Percentiles rank a stretch among this genome's conserved stretches.
Conservation (phyloP, 139 green algal species). For the Coccomyxa sp. region DNA sequence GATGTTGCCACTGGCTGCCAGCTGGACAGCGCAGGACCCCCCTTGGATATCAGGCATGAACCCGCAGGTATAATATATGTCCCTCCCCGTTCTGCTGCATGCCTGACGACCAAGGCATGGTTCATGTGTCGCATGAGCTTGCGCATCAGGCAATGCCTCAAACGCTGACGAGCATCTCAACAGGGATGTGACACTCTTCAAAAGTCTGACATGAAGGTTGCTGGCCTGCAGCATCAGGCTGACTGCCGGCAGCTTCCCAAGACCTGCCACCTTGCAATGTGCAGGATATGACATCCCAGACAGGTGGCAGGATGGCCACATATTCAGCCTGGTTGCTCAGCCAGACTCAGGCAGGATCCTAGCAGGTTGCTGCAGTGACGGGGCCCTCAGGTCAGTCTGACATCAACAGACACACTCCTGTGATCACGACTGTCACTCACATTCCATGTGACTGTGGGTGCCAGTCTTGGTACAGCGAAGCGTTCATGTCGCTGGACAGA, state of each 20-base stretch:
- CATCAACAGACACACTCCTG: no score
- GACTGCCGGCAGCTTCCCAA: not conserved
- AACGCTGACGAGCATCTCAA: not conserved
- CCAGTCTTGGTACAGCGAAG: not conserved
- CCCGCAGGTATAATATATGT: not conserved
- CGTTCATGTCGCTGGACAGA: not conserved
- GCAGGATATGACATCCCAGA: not conserved
- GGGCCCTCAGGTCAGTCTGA: constrained; percentile 14
- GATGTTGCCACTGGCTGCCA: not conserved
- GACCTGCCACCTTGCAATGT: not conserved
- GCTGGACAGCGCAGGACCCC: not conserved
- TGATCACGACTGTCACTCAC: not conserved
- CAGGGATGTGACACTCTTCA: not conserved
- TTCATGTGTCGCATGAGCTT: no score
- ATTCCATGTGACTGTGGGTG: no score
- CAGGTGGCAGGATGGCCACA: constrained; percentile 17
- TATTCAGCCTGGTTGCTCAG: constrained; percentile 15
- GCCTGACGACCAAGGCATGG: no score
- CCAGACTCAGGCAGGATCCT: constrained; percentile 5
- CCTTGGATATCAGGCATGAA: not conserved
- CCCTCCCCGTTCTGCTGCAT: no score
- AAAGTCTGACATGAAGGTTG: not conserved
- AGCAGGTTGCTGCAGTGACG: constrained; percentile 16
- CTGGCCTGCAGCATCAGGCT: not conserved
- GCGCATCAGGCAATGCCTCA: not conserved